Conservation (phyloP, 345 rosid species). For the Conringia planisiliqua region DNA sequence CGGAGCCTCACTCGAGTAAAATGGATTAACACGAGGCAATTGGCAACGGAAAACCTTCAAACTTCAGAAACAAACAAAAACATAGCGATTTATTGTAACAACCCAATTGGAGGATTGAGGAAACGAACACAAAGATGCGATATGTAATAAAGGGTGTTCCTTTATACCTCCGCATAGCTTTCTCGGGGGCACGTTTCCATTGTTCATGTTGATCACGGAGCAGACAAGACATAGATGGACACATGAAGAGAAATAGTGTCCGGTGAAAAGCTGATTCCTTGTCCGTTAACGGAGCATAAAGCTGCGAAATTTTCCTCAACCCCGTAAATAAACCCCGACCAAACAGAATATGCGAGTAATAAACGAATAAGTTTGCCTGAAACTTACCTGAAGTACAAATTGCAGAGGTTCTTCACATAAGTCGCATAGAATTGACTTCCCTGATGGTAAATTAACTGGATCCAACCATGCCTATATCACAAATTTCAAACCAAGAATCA, state of each 20-base stretch:
- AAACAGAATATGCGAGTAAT: neutral
- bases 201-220: conserved; percentile 91
- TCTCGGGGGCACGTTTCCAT: conserved; percentile 65
- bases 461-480: conserved; percentile 79
- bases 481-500: conserved; percentile 1
- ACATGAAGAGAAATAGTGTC: conserved; percentile 71
- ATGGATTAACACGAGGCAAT: conserved; percentile 60
- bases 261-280: conserved; percentile 81
- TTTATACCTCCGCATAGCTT: conserved; percentile 58
- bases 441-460: conserved; percentile 76
- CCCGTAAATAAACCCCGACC: neutral
- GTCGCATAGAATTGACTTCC: conserved; percentile 60
- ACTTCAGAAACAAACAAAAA: conserved; percentile 38
- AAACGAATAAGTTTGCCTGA: conserved; percentile 1
- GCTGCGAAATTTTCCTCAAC: conserved; percentile 35
- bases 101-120: neutral
- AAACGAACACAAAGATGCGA: neutral
- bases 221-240: conserved; percentile 82
- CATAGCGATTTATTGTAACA: neutral
- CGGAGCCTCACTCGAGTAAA: conserved; percentile 75
- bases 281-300: conserved; percentile 68
- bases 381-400: conserved; percentile 78
- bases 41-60: conserved; percentile 88
- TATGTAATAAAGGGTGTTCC: neutral
- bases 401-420: conserved; percentile 79